Percentiles rank a stretch among this genome's conserved stretches.
Evolutionary conservation across 306 rosid genomes (phyloP).

Genomic region (Boehmeria nivea): DNA sequence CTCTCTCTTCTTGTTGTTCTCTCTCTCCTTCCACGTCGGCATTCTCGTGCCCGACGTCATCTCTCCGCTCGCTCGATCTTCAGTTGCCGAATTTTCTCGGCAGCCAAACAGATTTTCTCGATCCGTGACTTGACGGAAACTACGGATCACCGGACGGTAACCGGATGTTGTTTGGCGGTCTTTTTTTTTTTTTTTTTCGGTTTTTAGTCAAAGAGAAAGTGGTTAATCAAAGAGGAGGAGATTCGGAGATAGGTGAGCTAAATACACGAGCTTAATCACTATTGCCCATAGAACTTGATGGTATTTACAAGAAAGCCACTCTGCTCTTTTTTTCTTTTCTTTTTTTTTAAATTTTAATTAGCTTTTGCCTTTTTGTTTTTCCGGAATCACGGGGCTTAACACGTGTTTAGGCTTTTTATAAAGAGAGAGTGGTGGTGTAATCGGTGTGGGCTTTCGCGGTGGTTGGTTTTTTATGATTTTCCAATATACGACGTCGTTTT

Average conservation of each 20-base stretch:
- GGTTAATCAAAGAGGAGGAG: background rate
- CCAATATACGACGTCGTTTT: background rate
- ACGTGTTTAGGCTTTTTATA: conserved; percentile 42
- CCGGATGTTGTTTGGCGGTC: conserved; percentile 17
- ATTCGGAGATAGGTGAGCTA: conserved; percentile 8
- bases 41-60: conserved; percentile 60
- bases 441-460: conserved; percentile 5
- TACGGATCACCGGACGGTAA: background rate
- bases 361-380: background rate
- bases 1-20: conserved; percentile 58
- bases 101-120: conserved; percentile 8
- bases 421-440: conserved; percentile 12
- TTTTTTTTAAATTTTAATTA: background rate
- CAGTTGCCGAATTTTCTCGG: conserved; percentile 19
- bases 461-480: background rate
- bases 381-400: conserved; percentile 42
- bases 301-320: conserved; percentile 34
- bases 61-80: background rate
- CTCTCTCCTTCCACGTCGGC: conserved; percentile 73
- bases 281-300: background rate
- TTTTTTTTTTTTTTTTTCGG: background rate
- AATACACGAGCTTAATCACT: conserved; percentile 11
- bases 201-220: conserved; percentile 2
- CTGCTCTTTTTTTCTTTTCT: background rate
- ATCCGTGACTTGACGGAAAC: background rate